Base-by-base conservation (phyloP, 148 eudicot species). In the Amaranthus hypochondriacus region DNA sequence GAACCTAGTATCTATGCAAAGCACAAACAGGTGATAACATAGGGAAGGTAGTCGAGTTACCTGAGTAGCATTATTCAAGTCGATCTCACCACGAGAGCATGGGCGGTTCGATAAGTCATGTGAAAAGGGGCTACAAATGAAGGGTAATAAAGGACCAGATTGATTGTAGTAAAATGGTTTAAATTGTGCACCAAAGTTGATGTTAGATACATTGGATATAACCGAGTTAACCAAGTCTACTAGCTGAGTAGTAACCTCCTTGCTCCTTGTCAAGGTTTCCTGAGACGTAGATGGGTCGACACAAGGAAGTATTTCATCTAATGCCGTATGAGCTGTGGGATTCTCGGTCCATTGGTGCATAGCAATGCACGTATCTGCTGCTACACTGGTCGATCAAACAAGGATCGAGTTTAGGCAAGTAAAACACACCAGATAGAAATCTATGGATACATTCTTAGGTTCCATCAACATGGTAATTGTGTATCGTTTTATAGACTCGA, bases 271-370 rank as follows among this genome's bases (percentile, higher is more conserved):
- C 75, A 92, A 77, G 69, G 96, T 89, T 65, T 94, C 93, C 75
- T 89, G 90, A 21, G 98, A 86, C 7, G 97, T 90, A 48, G 87
- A 80, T 15, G 89, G 89, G 79, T 91, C 97, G 14, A 94, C 90
- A 64, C 98, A 94, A 9, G 98, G 98, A 63, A 94, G 82, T 53
- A 94, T 78, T 69, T 94, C 93, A 49, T 94, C 98, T 53, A 94
- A 79, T 69, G 98, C 92, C 56, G 98, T 91, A 64, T 87, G 90
- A 48, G 97, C 87, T 39, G 88, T 86, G 4, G 98, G 98, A 56
- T 88, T 75, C 77, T 84, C 80, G 59, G 86, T 89, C 98, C 98
- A 94, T 67, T 94, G 88, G 50, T 88, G 69, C 98, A 94, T 91
- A 6, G 98, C 83, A 10, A 84, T 87, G 70, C 98, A 94, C 3